Base-by-base conservation (phyloP, 176 grass and related monocot genomes). In the Avena sativa region DNA sequence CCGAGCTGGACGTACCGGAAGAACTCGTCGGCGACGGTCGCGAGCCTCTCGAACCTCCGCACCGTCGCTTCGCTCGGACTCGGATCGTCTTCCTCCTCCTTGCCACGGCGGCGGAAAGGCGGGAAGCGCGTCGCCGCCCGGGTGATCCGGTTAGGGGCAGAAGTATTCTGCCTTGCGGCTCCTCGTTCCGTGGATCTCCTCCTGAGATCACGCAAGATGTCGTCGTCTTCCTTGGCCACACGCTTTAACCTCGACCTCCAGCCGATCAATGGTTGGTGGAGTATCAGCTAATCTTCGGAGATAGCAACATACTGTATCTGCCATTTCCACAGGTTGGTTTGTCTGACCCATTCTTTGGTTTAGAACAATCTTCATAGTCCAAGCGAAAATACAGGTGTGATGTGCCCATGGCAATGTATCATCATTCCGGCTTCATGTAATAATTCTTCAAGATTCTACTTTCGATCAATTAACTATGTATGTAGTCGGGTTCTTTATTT, bases 41-140 rank as follows among this genome's bases (percentile, higher is more conserved):
- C 55, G 2, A 75, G 11, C 70, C 56, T 74, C 40, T 84, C 71
- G 5, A 84, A 75, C 55, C 70, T 75, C 16, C 71, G 71, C 23
- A 84, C 52, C 6, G 15, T 84, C 9, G 1, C 21, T 40, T 84
- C 70, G 47, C 43, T 63, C 7, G 73, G 40, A 16, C 43, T 63
- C 7, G 73, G 55, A 10, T 30, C 38, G 0, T 47, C 70, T 2
- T 84, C 56, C 2, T 63, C 32, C 32, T 34, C 40, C 9, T 46
- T 64, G 3, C 11, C 12, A 0, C 25, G 12, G 0, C 70, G 55
- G 55, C 21, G 3, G 19, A 75, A 84, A 12, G 70, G 82, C 71
- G 62, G 7, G 36, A 32, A 84, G 14, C 61, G 25, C 0, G 23
- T 4, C 34, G 66, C 66, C 8, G 66, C 66, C 10, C 34, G 66